Conservation (phyloP, 1,284 basidiomycete species). For the Trichosporon asahii region DNA sequence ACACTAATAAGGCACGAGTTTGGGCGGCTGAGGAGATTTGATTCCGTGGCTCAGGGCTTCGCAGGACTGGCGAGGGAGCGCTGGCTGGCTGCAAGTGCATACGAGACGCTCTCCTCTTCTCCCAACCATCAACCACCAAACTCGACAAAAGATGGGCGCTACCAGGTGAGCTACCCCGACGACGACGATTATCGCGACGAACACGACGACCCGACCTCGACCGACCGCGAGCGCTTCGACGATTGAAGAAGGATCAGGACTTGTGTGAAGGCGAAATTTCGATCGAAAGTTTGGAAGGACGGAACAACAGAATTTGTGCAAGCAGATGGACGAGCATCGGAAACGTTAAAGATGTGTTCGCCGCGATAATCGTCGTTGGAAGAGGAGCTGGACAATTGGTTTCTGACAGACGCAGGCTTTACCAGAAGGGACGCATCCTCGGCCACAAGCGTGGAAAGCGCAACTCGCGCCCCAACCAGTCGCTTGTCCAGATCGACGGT, state of each 20-base stretch:
- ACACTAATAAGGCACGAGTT: neutral
- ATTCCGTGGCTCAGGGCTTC: neutral
- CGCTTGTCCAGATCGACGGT: constrained; percentile 95
- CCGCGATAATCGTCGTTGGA: constrained; percentile 1
- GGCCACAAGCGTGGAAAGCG: constrained; percentile 98
- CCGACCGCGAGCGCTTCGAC: neutral
- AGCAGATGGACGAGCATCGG: neutral
- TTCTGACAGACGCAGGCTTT: constrained; percentile 62
- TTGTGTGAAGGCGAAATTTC: neutral
- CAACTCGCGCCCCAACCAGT: constrained; percentile 91
- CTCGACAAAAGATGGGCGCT: constrained; percentile 14
- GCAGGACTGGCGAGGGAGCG: neutral
- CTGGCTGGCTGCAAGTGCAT: constrained; percentile 1
- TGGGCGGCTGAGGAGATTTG: neutral
- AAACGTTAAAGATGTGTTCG: neutral
- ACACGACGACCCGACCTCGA: neutral
- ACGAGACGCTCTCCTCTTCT: neutral
- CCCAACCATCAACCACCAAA: constrained; percentile 9
- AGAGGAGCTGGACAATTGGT: neutral
- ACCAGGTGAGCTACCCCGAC: constrained; percentile 12
- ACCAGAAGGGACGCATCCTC: constrained; percentile 94
- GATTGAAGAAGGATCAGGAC: neutral
- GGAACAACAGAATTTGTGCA: neutral
- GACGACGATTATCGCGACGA: constrained; percentile 10
- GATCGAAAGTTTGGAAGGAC: neutral